Evolutionary conservation across 2,329 filamentous ascomycete species (phyloP).

Genomic region (Colletotrichum trifolii): DNA sequence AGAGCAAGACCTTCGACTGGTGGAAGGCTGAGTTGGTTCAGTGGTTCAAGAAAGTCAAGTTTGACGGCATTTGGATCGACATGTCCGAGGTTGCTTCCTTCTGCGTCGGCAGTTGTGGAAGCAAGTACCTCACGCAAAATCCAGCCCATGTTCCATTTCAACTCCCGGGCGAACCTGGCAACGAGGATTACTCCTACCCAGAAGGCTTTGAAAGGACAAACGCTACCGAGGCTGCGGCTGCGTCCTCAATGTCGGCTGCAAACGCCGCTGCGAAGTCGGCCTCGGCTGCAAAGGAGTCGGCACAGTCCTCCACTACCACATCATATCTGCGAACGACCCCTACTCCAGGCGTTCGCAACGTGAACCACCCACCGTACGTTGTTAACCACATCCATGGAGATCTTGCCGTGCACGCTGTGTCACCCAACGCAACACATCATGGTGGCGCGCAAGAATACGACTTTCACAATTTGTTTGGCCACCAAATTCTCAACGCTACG

Average conservation of each 20-base stretch:
- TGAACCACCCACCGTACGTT: conserved; percentile 80
- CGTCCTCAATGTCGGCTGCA: conserved; percentile 60
- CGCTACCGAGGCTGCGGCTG: conserved; percentile 71
- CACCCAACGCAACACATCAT: conserved; percentile 80
- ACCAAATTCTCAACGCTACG: conserved; percentile 81
- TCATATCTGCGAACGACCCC: conserved; percentile 59
- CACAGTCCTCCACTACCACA: conserved; percentile 46
- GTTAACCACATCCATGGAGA: conserved; percentile 81
- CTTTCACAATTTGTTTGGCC: conserved; percentile 82
- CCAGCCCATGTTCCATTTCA: conserved; percentile 68
- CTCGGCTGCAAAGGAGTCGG: conserved; percentile 38
- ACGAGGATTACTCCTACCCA: conserved; percentile 64
- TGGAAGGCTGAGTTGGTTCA: conserved; percentile 72
- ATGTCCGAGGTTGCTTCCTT: conserved; percentile 71
- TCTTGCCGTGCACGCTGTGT: conserved; percentile 77
- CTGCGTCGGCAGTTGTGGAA: conserved; percentile 79
- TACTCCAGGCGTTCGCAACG: conserved; percentile 71
- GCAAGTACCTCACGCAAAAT: conserved; percentile 69
- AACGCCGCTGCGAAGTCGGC: conserved; percentile 43
- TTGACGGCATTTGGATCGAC: conserved; percentile 68
- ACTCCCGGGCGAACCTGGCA: conserved; percentile 68
- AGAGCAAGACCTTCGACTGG: conserved; percentile 72
- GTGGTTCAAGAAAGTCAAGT: conserved; percentile 64
- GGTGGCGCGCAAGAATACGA: conserved; percentile 83
- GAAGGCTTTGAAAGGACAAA: conserved; percentile 65